Base-by-base conservation (phyloP, 805 yeast genomes). In the Metschnikowia aberdeeniae region DNA sequence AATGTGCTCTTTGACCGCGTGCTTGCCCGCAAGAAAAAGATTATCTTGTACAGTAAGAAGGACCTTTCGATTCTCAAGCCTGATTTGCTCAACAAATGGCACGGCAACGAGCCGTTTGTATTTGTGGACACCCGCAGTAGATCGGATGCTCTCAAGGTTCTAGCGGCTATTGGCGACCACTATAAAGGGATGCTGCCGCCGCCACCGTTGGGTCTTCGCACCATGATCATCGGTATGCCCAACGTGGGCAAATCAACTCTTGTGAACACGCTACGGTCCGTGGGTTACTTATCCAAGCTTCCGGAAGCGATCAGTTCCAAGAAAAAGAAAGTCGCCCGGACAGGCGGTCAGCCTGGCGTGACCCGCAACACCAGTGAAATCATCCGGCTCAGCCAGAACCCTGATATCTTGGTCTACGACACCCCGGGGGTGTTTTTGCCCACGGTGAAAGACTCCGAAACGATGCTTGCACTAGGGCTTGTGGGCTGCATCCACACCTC, bases 181-280 rank as follows among this genome's bases (percentile, higher is more conserved):
- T 75, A 77, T 54, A 50, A 62, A 24, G 50, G 60, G 4, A 68
- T 80, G 74, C 63, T 61, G 14, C 88, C 92, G 0, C 78, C 82
- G 1, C 95, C 96, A 0, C 97, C 97, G 0, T 63, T 89, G 47
- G 98, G 98, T 0, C 68, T 86, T 39, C 66, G 89, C 19, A 63
- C 86, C 46, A 71, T 90, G 71, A 78, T 92, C 36, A 82, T 84
- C 6, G 99, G 99, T 0, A 86, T 93, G 93, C 99, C 99, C 1
- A 93, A 93, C 61, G 95, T 89, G n/a, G 99, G 99, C 0, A 93
- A 93, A 63, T 86, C 96, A 10, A 85, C 97, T 0, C 61, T 93
- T 39, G 84, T 90, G 24, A 93, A 93, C 58, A 72, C 84, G 0
- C 66, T 90, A 41, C 66, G 97, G 47, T 67, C 66, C 6, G 66